Evolutionary conservation across 345 rosid genomes (phyloP).

Genomic region (Pugionium dolabratum): DNA sequence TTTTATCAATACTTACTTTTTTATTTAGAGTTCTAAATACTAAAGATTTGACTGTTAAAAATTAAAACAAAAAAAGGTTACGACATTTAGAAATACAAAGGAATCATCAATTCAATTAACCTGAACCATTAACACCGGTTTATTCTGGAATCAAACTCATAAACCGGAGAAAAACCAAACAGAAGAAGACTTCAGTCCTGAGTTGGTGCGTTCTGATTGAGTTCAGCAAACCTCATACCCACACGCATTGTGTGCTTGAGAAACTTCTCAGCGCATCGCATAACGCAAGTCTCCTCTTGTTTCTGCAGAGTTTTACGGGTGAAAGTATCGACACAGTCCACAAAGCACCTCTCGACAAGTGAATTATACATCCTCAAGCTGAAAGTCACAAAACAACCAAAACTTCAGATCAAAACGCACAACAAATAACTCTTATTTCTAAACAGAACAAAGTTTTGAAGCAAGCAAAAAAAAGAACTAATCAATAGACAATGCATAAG

Average conservation of each 20-base stretch:
- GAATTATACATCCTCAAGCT: slow-evolving; percentile 93
- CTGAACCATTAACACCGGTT: slow-evolving; percentile 29
- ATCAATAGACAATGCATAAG: background rate
- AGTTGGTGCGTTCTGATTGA: slow-evolving; percentile 70
- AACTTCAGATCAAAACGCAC: background rate
- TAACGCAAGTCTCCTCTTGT: slow-evolving; percentile 89
- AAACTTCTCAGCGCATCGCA: slow-evolving; percentile 91
- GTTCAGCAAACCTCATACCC: slow-evolving; percentile 92
- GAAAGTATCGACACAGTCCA: slow-evolving; percentile 81
- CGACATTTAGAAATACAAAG: no score
- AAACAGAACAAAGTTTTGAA: no score
- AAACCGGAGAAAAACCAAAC: slow-evolving; percentile 20
- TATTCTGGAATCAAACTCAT: slow-evolving; percentile 10
- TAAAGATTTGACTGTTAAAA: slow-evolving; percentile 36
- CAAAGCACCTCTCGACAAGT: slow-evolving; percentile 87
- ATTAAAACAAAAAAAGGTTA: no score
- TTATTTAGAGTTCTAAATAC: no score
- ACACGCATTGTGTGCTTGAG: slow-evolving; percentile 97
- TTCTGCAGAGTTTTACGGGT: slow-evolving; percentile 82
- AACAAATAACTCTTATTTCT: slow-evolving; percentile 3
- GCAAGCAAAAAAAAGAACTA: background rate
- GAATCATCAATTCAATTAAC: slow-evolving; percentile 3
- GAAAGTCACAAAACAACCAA: no score
- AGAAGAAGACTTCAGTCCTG: slow-evolving; percentile 49
- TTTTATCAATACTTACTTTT: no score